phyloP scores from a whole-genome alignment of 2,329 filamentous ascomycete species.

The Ascosphaera apis region DNA sequence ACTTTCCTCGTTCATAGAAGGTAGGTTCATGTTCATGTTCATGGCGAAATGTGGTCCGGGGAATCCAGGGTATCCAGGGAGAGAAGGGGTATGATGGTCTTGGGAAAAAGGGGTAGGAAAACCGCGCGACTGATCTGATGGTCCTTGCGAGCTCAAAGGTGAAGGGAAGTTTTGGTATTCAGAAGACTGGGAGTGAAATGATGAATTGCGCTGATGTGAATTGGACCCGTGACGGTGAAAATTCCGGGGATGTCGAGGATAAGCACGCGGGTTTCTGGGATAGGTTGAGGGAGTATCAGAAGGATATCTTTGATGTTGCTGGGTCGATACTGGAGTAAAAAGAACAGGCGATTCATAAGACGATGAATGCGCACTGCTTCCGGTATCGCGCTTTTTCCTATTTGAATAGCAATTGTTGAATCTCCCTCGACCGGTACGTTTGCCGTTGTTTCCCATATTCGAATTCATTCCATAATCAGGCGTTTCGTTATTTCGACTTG shows the following conservation, averaged over 20 bases:
- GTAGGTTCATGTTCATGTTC: neutral
- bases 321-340: conserved; percentile 27
- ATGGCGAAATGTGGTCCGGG: neutral
- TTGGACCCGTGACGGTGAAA: neutral
- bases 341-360: conserved; percentile 30
- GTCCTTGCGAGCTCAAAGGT: neutral
- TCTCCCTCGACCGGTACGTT: conserved; percentile 29
- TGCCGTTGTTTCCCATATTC: conserved; percentile 37
- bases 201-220: neutral
- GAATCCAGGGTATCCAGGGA: neutral
- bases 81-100: neutral
- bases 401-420: conserved; percentile 27
- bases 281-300: neutral
- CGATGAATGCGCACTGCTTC: conserved; percentile 30
- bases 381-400: conserved; percentile 5
- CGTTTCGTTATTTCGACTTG: no score
- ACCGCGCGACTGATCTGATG: neutral
- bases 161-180: neutral
- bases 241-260: neutral
- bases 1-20: neutral
- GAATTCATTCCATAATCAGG: no score
- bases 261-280: neutral
- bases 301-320: conserved; percentile 20
- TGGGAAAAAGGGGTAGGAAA: neutral
- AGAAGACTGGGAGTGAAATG: neutral